A percentile compares a stretch with the other conserved stretches of the same genome.
Evolutionary conservation across 306 rosid species (phyloP).

Genomic region (Vachellia pachyceras): DNA sequence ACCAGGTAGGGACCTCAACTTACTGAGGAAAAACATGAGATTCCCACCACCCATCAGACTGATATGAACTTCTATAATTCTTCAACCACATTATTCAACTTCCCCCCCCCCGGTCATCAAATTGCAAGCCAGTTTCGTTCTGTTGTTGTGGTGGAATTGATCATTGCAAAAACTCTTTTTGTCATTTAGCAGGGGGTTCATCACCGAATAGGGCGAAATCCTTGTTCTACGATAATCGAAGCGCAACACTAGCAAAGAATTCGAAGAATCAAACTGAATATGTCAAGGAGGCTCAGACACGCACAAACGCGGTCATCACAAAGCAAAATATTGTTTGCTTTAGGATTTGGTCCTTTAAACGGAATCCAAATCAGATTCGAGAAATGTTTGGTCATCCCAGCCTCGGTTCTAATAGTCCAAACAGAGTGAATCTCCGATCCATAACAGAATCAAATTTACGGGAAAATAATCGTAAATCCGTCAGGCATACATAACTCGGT

Average conservation of each 20-base stretch:
- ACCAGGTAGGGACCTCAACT: background rate
- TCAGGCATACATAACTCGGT: background rate
- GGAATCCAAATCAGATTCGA: conserved; percentile 57
- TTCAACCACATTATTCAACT: background rate
- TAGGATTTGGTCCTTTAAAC: conserved; percentile 33
- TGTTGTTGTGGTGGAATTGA: too few relatives aligned
- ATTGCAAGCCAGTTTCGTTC: too few relatives aligned
- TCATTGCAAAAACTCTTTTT: too few relatives aligned
- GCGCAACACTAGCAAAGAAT: background rate
- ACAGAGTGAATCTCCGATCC: background rate
- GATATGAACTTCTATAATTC: background rate
- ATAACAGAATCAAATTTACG: background rate
- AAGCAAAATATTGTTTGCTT: conserved; percentile 37
- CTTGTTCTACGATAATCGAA: background rate
- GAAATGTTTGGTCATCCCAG: conserved; percentile 72
- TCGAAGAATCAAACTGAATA: background rate
- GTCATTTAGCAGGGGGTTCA: too few relatives aligned
- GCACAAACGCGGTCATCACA: conserved; percentile 73
- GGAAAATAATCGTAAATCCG: background rate
- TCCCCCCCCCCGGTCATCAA: background rate
- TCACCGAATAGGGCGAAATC: too few relatives aligned
- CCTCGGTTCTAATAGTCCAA: conserved; percentile 40
- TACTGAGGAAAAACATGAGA: background rate
- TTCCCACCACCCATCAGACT: background rate
- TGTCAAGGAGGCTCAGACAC: conserved; percentile 71